Evolutionary conservation across 768 basidiomycete genomes (phyloP), one percentile per base, ranked within the genome.

Genomic region (Pisolithus albus): DNA sequence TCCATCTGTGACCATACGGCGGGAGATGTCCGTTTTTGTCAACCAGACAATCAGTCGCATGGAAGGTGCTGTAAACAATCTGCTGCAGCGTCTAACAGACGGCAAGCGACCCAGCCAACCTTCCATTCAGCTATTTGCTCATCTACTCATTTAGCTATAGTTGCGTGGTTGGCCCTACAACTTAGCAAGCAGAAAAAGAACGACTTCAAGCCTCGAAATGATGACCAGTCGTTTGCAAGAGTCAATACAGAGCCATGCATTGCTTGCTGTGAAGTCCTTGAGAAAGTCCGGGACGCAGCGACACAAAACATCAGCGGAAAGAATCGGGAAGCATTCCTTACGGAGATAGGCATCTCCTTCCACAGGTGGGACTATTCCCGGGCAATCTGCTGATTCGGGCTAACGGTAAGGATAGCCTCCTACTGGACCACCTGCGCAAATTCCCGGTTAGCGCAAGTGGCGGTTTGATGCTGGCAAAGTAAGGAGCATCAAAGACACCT

Each of bases 381-480:
- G 26, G 42, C 16, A 34, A 53, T 21, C 39, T 16, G 18, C 21
- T 46, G 43, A 6, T 39, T 34, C 18, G 19, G 38, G 16, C 45
- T 66, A 43, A 62, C 46, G 21, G 16, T 21, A 38, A 24, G 18
- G 40, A 7, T 45, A 96, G 95, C 52, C 76, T 94, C 11, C 78
- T 99, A 6, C 77, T 99, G 46, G 96, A 98, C 38, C 96, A 99
- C 64, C 75, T 96, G 51, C 87, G 88, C 62, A 97, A 92, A 70
- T 98, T 97, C 72, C 90, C 92, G 2, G 93, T 99, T 49, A 96
- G 87, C 58, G 93, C 94, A 1, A 92, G 93, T 1, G 96, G 96
- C 39, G 96, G 95, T 15, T 73, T 99, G 47, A 95, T 98, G 91
- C 84, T 99, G 38, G 95, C 96, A 21, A 99, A 98, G 93, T 94